Evolutionary conservation across 345 rosid species (phyloP).

Genomic region (Gynandropsis gynandra): DNA sequence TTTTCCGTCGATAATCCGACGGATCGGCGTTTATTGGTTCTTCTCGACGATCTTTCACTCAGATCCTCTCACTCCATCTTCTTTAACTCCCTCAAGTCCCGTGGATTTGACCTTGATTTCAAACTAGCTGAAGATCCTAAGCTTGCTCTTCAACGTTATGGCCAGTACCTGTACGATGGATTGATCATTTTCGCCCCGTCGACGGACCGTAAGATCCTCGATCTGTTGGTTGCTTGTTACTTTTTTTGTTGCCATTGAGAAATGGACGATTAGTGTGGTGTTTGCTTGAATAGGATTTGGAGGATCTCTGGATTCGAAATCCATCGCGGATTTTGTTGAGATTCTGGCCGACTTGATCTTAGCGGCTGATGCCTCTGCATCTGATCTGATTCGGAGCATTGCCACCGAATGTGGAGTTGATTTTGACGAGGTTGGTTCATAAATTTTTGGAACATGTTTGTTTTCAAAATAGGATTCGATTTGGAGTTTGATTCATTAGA

Average conservation of each 20-base stretch:
- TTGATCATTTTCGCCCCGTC: slow-evolving; percentile 55
- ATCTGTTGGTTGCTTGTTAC: neutral
- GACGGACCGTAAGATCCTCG: slow-evolving; percentile 42
- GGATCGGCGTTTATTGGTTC: slow-evolving; percentile 48
- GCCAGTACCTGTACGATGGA: slow-evolving; percentile 56
- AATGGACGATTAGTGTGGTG: neutral
- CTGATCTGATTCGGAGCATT: slow-evolving; percentile 45
- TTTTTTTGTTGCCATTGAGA: neutral
- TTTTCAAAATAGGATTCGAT: slow-evolving; percentile 1
- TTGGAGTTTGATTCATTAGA: slow-evolving; percentile 12
- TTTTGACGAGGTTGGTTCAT: slow-evolving; percentile 55
- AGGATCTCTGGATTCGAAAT: slow-evolving; percentile 47
- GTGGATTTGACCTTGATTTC: slow-evolving; percentile 54
- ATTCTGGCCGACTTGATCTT: slow-evolving; percentile 67
- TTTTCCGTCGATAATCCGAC: slow-evolving; percentile 49
- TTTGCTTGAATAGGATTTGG: slow-evolving; percentile 37
- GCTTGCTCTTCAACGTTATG: slow-evolving; percentile 55
- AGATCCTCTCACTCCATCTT: slow-evolving; percentile 60
- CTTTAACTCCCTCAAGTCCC: slow-evolving; percentile 50
- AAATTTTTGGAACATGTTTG: slow-evolving; percentile 12
- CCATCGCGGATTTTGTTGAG: slow-evolving; percentile 60
- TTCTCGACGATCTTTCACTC: slow-evolving; percentile 56
- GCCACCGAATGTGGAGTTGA: slow-evolving; percentile 64
- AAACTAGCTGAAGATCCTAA: slow-evolving; percentile 54
- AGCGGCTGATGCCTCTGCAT: slow-evolving; percentile 57